phyloP scores from a whole-genome alignment of 176 grass and related monocot species.

The Pontederia crassipes region DNA sequence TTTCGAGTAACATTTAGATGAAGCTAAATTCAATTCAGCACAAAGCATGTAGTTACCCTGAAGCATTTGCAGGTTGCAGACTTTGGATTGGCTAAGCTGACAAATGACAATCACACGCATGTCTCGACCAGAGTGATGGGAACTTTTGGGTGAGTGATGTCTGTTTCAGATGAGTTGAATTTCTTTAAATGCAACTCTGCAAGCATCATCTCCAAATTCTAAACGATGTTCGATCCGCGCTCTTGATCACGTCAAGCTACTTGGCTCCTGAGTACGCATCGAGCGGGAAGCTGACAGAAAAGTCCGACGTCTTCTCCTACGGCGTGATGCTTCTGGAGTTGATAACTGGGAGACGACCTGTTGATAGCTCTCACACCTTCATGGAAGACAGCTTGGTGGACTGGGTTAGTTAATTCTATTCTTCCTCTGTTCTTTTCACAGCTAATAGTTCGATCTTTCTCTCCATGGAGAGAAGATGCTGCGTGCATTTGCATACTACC shows the following conservation, averaged over 20 bases:
- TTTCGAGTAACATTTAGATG: neutral
- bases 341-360: slow-evolving; percentile 14
- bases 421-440: neutral
- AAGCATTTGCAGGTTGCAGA: slow-evolving; percentile 42
- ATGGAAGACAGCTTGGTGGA: slow-evolving; percentile 15
- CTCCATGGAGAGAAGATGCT: neutral
- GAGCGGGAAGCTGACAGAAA: slow-evolving; percentile 13
- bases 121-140: slow-evolving; percentile 72
- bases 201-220: neutral
- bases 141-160: slow-evolving; percentile 44
- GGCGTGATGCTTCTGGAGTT: slow-evolving; percentile 16
- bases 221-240: neutral
- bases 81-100: slow-evolving; percentile 66
- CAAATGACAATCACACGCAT: slow-evolving; percentile 43
- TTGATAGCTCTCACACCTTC: slow-evolving; percentile 4
- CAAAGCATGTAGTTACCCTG: neutral
- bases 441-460: neutral
- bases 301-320: slow-evolving; percentile 19
- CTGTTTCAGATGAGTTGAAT: neutral
- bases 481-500: neutral
- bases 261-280: slow-evolving; percentile 19
- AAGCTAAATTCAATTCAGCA: neutral
- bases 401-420: neutral
- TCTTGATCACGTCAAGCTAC: neutral
- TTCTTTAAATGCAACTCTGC: too few relatives aligned